These are phyloP conservation scores for Colletotrichum agaves DNA, from an alignment of 2,329 filamentous ascomycete genomes.

Conservation along the genomic window DNA sequence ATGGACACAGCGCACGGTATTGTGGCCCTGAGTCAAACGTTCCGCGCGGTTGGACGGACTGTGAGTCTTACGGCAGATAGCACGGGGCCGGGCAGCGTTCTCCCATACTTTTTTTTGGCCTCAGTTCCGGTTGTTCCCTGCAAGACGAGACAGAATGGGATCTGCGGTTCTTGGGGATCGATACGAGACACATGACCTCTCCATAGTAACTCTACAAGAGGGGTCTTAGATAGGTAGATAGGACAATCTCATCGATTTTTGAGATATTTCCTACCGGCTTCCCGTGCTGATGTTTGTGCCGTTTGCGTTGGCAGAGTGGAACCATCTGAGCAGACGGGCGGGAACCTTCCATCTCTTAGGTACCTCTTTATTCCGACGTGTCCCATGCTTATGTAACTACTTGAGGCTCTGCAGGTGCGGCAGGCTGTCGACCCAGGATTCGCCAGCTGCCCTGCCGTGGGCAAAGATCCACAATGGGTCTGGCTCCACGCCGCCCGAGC, in stretches of 20 bases:
- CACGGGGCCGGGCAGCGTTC: not conserved
- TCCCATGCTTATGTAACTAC: too few species aligned
- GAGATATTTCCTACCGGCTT: not conserved
- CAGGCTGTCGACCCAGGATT: too few species aligned
- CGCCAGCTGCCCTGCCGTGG: not conserved
- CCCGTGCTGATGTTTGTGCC: too few species aligned
- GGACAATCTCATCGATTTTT: not conserved
- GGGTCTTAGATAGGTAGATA: conserved; percentile 3
- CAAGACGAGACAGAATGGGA: too few species aligned
- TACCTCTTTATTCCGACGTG: too few species aligned
- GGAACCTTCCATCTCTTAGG: too few species aligned
- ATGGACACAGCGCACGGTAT: not conserved
- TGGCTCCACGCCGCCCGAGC: not conserved
- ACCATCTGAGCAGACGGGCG: too few species aligned
- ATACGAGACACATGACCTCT: not conserved
- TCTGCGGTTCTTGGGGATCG: not conserved
- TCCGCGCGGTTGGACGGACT: not conserved
- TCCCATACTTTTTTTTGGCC: not conserved
- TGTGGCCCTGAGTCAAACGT: not conserved
- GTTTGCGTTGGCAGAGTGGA: too few species aligned
- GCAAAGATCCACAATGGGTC: not conserved
- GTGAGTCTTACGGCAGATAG: conserved; percentile 10
- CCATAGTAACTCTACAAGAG: too few species aligned
- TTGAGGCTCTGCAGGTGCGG: not conserved
- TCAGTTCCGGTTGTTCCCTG: not conserved